These are phyloP conservation scores for Penicillium coffeae DNA, from an alignment of 495 filamentous ascomycete genomes.

Conservation along the genomic window DNA sequence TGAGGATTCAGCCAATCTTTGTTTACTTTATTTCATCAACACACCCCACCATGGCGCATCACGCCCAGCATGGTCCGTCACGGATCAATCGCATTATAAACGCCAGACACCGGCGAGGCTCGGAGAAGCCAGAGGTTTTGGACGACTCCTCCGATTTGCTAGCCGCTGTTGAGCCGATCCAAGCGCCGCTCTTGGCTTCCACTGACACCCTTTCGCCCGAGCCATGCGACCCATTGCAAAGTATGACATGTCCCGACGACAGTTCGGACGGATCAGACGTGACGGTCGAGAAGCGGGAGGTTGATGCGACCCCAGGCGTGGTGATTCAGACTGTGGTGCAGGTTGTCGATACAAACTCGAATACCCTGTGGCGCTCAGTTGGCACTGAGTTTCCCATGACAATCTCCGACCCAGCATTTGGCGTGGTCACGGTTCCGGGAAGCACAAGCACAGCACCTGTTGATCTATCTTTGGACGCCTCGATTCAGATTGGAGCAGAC, in stretches of 20 bases:
- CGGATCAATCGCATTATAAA: slow-evolving; percentile 15
- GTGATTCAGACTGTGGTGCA: slow-evolving; percentile 16
- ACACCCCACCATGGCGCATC: slow-evolving; percentile 18
- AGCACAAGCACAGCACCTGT: background rate
- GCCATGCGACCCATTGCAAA: slow-evolving; percentile 12
- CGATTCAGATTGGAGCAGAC: background rate
- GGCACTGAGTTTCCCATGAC: slow-evolving; percentile 16
- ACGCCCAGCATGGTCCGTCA: slow-evolving; percentile 20
- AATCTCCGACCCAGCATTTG: slow-evolving; percentile 12
- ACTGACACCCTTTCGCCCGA: slow-evolving; percentile 5
- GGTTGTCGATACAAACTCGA: slow-evolving; percentile 18
- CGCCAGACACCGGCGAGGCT: slow-evolving; percentile 15
- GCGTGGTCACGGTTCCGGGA: slow-evolving; percentile 9
- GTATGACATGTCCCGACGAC: slow-evolving; percentile 8
- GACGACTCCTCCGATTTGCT: slow-evolving; percentile 5
- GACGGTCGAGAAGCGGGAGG: slow-evolving; percentile 15
- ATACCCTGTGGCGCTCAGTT: slow-evolving; percentile 15
- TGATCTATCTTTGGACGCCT: background rate
- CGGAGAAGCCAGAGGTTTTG: background rate
- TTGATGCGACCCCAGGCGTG: slow-evolving; percentile 1
- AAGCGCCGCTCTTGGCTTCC: background rate
- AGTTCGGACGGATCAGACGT: background rate
- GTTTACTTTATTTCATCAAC: background rate
- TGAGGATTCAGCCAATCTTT: slow-evolving; percentile 12
- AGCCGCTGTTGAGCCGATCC: background rate